Base-by-base conservation (phyloP, 2,329 filamentous ascomycete species). In the Fusarium sp. region DNA sequence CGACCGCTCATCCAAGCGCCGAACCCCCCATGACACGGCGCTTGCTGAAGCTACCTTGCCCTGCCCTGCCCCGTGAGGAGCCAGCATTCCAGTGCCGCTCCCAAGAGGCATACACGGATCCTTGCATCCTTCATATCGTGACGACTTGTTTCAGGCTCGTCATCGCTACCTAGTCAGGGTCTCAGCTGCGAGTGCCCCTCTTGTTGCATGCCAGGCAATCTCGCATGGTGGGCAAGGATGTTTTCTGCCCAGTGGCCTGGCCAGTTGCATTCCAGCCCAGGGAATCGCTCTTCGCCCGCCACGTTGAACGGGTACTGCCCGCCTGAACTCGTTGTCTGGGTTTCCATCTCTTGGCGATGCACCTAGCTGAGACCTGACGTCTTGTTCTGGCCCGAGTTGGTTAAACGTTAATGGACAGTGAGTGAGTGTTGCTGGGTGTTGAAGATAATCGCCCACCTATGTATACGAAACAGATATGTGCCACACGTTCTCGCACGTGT, bases 91-190 rank as follows among this genome's bases (percentile, higher is more conserved):
- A 67, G 57, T 58, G 61, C 70, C 59, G 60, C 55, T 70, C 50
- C 29, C 18, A 46, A 25, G 14, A 46, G 8, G 23, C 9, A 46
- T 46, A 23, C 14, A 7, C 23, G 23, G 7, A 46, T 25, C 42
- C 42, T 44, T 44, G 40, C 42, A 7, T 49, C 44, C 9, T n/a
- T 49, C 14, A 68, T 50, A 23, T 55, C 20, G 68, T 71, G 68
- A 71, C 68, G 68, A 69, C 58, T 71, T 62, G 68, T 70, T 70
- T 70, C 68, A 70, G 55, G 38, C 51, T 65, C 64, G 61, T 58
- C 56, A 67, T 31, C 54, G 46, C 46, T 64, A 23, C 25, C 33
- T 42, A 64, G 54, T 50, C 65, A 50, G 38, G 53, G 27, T 71
- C 68, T 69, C 34, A 71, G 20, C 62, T 55, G 49, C 25, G 36